Conservation (phyloP, 176 grass and related monocot species). For the Carex cristatella region DNA sequence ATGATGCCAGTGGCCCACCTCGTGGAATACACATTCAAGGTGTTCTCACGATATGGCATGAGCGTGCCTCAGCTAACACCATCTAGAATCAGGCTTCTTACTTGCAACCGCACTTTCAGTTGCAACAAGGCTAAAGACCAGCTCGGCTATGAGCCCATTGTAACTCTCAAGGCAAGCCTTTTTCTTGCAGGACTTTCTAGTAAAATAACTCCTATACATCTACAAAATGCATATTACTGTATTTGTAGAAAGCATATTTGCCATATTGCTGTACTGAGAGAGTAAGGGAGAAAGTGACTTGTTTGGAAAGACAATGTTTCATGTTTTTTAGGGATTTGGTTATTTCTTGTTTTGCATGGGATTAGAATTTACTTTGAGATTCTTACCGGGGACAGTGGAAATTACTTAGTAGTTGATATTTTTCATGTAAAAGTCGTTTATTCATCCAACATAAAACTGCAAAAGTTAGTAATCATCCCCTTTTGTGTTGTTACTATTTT, state of each 20-base stretch:
- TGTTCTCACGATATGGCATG: constrained; percentile 81
- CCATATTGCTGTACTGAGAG: not conserved
- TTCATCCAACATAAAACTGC: not conserved
- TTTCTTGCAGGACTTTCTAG: not conserved
- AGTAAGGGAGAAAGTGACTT: not conserved
- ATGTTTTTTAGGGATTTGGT: not conserved
- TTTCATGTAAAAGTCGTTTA: not conserved
- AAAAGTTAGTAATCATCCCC: not conserved
- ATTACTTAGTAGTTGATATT: not conserved
- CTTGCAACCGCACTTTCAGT: constrained; percentile 92
- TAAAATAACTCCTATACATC: not conserved
- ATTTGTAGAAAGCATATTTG: not conserved
- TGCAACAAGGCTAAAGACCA: constrained; percentile 83
- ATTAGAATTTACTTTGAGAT: not conserved
- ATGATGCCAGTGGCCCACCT: constrained; percentile 91
- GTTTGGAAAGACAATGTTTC: not conserved
- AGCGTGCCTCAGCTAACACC: constrained; percentile 89
- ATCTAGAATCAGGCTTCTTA: constrained; percentile 87
- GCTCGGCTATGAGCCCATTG: constrained; percentile 88
- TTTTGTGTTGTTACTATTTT: not conserved
- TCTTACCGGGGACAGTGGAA: not conserved
- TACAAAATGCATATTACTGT: not conserved
- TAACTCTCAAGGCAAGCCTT: constrained; percentile 63
- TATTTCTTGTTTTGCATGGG: not conserved
- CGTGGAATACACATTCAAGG: constrained; percentile 84